Evolutionary conservation across 2,329 filamentous ascomycete species (phyloP).

Genomic region (Cytospora chrysosperma): DNA sequence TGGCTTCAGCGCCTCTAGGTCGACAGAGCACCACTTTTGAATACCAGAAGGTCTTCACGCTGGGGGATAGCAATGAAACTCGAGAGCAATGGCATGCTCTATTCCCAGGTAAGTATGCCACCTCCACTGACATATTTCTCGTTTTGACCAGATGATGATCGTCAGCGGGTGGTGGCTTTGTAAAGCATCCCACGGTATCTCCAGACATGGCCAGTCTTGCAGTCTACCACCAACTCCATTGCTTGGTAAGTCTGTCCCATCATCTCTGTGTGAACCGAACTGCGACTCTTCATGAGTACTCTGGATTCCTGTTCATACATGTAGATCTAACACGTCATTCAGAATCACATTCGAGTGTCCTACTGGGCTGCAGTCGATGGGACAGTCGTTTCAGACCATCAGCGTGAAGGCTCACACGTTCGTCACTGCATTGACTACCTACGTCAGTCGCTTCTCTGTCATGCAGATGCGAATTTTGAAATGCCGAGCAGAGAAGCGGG

Average conservation of each 20-base stretch:
- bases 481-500: background rate
- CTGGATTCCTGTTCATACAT: background rate
- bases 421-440: background rate
- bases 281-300: background rate
- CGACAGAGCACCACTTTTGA: background rate
- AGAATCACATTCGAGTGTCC: background rate
- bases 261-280: background rate
- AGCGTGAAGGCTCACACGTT: background rate
- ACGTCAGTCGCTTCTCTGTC: background rate
- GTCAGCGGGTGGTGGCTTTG: background rate
- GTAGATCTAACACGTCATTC: background rate
- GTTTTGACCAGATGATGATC: background rate
- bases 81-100: background rate
- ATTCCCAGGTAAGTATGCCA: background rate
- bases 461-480: background rate
- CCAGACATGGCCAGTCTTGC: background rate
- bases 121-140: background rate
- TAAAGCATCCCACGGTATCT: background rate
- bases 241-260: background rate
- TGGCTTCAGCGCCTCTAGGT: background rate
- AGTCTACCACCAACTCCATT: background rate
- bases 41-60: background rate
- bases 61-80: background rate
- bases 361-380: background rate
- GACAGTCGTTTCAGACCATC: background rate